Evolutionary conservation across 352 stramenopile genomes (phyloP).

Genomic region (Phytophthora capsici): DNA sequence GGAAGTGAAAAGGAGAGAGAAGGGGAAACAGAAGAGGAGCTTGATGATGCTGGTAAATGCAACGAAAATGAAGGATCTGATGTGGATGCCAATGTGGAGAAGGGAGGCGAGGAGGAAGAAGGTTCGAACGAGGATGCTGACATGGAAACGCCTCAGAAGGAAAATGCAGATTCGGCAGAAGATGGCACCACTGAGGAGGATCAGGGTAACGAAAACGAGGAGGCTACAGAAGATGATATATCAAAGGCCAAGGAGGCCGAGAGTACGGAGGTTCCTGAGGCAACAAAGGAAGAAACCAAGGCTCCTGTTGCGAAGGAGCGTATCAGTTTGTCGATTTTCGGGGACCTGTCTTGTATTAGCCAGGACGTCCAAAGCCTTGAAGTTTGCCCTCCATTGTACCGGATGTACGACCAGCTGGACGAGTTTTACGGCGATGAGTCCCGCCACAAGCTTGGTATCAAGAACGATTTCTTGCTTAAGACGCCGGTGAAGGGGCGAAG

Average conservation of each 20-base stretch:
- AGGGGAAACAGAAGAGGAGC: not conserved
- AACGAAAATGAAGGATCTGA: constrained; percentile 1
- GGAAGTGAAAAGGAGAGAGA: constrained; percentile 1
- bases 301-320: constrained; percentile 33
- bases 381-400: constrained; percentile 70
- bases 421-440: constrained; percentile 62
- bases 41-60: not conserved
- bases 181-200: constrained; percentile 26
- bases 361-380: constrained; percentile 62
- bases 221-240: not conserved
- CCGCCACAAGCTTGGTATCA: constrained; percentile 63
- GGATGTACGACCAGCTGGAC: constrained; percentile 80
- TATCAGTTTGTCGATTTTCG: constrained; percentile 58
- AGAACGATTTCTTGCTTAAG: constrained; percentile 64
- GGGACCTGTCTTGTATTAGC: constrained; percentile 57
- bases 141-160: constrained; percentile 9
- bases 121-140: not conserved
- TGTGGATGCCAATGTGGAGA: constrained; percentile 9
- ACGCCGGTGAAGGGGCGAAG: constrained; percentile 56
- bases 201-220: constrained; percentile 13
- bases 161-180: constrained; percentile 12
- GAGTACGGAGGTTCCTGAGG: constrained; percentile 1
- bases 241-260: constrained; percentile 5
- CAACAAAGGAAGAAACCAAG: constrained; percentile 5
- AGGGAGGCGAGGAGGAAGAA: constrained; percentile 9